These are phyloP conservation scores for Phoma sp. DNA, from an alignment of 2,329 filamentous ascomycete species.

Conservation along the genomic window DNA sequence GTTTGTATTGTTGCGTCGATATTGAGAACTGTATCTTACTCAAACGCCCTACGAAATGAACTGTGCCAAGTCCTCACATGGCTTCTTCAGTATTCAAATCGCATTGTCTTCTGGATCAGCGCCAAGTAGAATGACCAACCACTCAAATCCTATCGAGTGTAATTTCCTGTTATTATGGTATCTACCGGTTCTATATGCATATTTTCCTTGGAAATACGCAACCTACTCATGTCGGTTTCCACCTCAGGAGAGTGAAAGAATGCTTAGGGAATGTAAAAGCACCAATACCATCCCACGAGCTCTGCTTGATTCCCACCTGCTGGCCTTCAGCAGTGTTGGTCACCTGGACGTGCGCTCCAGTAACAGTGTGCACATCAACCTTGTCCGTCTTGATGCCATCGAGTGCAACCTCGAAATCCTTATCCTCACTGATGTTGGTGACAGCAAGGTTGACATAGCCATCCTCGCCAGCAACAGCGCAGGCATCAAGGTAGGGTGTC, in stretches of 20 bases:
- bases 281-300: constrained; percentile 69
- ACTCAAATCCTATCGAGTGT: too few relatives aligned
- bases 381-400: constrained; percentile 58
- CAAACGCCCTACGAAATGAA: too few relatives aligned
- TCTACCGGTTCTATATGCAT: too few relatives aligned
- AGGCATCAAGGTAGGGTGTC: constrained; percentile 75
- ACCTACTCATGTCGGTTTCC: constrained; percentile 46
- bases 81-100: too few relatives aligned
- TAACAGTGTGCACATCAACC: constrained; percentile 69
- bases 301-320: constrained; percentile 67
- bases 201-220: too few relatives aligned
- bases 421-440: constrained; percentile 71
- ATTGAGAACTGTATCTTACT: background rate
- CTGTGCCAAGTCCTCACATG: too few relatives aligned
- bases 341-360: constrained; percentile 63
- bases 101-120: too few relatives aligned
- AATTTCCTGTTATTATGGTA: too few relatives aligned
- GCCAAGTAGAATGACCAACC: too few relatives aligned
- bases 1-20: background rate
- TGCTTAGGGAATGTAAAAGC: constrained; percentile 72
- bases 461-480: constrained; percentile 65
- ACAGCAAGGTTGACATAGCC: constrained; percentile 73
- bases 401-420: constrained; percentile 67
- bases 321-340: constrained; percentile 70
- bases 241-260: constrained; percentile 72